phyloP scores from a whole-genome alignment of 306 rosid species.

The Amphicarpaea edgeworthii region DNA sequence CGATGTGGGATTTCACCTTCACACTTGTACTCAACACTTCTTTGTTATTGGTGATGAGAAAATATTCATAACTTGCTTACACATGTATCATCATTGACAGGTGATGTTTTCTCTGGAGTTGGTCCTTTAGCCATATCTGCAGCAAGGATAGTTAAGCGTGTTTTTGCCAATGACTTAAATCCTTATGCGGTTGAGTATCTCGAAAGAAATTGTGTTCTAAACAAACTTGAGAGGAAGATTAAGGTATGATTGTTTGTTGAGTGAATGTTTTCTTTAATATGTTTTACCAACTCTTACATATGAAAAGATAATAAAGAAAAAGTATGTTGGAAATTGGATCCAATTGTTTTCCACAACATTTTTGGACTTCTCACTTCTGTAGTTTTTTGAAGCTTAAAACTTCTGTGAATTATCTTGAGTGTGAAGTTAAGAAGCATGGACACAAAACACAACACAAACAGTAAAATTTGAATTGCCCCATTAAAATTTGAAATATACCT shows the following conservation, averaged over 20 bases:
- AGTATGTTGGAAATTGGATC: slow-evolving; percentile 24
- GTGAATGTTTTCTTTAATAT: slow-evolving; percentile 13
- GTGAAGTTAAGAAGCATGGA: slow-evolving; percentile 1
- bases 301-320: slow-evolving; percentile 31
- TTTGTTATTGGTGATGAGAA: slow-evolving; percentile 20
- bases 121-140: slow-evolving; percentile 94
- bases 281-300: slow-evolving; percentile 2
- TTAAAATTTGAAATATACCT: slow-evolving; percentile 31
- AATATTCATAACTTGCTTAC: slow-evolving; percentile 36
- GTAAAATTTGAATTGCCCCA: slow-evolving; percentile 1
- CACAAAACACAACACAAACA: background rate
- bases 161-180: slow-evolving; percentile 92
- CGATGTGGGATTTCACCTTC: no score
- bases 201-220: slow-evolving; percentile 81
- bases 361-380: background rate
- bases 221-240: slow-evolving; percentile 89
- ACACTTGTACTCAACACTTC: no score
- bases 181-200: slow-evolving; percentile 85
- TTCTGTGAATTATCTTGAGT: slow-evolving; percentile 19
- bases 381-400: slow-evolving; percentile 21
- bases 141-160: slow-evolving; percentile 84
- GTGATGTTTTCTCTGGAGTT: slow-evolving; percentile 96
- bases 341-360: background rate
- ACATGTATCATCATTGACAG: slow-evolving; percentile 53
- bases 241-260: slow-evolving; percentile 61